Percentiles rank a stretch among this genome's conserved stretches.
These are phyloP conservation scores for Wallacemonas collosoma DNA, from an alignment of 208 protist genomes.

Conservation along the genomic window DNA sequence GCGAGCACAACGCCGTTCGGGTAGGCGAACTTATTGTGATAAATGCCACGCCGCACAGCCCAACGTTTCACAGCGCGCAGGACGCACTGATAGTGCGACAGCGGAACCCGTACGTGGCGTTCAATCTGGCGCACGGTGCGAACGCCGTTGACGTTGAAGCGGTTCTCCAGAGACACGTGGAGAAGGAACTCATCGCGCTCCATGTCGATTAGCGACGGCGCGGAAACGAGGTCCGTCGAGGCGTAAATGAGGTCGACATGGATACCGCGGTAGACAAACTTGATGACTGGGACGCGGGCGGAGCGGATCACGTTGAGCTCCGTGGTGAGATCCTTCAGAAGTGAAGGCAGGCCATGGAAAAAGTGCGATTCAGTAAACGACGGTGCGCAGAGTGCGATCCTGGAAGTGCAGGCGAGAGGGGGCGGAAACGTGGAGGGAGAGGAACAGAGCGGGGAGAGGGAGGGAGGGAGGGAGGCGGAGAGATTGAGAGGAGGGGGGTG, in stretches of 20 bases:
- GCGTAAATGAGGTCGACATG: slow-evolving; percentile 85
- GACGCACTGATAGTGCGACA: slow-evolving; percentile 50
- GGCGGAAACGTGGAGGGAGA: not conserved
- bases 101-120: slow-evolving; percentile 42
- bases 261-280: slow-evolving; percentile 56
- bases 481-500: too few species aligned
- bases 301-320: slow-evolving; percentile 61
- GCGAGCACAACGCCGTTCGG: slow-evolving; percentile 96
- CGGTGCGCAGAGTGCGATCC: slow-evolving; percentile 64
- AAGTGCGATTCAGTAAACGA: slow-evolving; percentile 45
- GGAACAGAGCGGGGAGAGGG: not conserved
- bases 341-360: slow-evolving; percentile 54
- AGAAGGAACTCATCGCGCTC: slow-evolving; percentile 59
- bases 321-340: slow-evolving; percentile 28
- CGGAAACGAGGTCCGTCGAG: slow-evolving; percentile 40
- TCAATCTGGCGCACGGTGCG: slow-evolving; percentile 76
- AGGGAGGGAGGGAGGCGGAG: too few species aligned
- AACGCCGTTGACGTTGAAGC: slow-evolving; percentile 74
- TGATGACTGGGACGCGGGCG: slow-evolving; percentile 82
- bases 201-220: slow-evolving; percentile 61
- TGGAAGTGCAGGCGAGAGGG: slow-evolving; percentile 16
- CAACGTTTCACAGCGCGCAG: slow-evolving; percentile 82
- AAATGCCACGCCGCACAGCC: slow-evolving; percentile 89
- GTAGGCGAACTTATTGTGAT: slow-evolving; percentile 95
- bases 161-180: slow-evolving; percentile 48